Evolutionary conservation across 2,329 filamentous ascomycete genomes (phyloP), one percentile per base, ranked within the genome.

Genomic region (Periconia digitata): DNA sequence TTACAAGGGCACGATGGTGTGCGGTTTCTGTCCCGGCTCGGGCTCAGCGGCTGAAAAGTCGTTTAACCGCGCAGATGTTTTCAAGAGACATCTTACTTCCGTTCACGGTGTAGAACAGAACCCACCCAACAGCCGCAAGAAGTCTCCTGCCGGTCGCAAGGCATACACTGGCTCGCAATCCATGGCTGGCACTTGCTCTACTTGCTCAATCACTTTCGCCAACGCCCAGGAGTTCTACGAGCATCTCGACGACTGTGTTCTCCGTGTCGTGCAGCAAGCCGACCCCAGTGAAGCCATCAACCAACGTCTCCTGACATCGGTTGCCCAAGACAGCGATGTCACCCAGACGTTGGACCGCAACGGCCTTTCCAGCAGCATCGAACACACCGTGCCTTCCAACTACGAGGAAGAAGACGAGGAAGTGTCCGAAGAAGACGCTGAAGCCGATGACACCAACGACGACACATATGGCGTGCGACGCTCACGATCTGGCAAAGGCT

Each of bases 1-100:
- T 71, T 96, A 96, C 81, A 96, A 96, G 75, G 92, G 92, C 35
- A 96, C 89, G 41, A 96, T 96, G 92, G 90, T 96, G 20, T 96
- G 92, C 67, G 91, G 90, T 23, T 96, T 96, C 76, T 96, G 92
- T 63, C 90, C 91, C 1, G 90, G 90, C 27, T 90, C 89, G 22
- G 92, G 92, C 3, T 92, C 90, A 4, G 83, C 90, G 7, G 87
- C 88, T 1, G 92, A 96, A 74, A 96, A 96, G 82, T 92, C 89
- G 56, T 96, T 96, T 70, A 96, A 96, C 76, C 85, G 92, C 47
- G 91, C 92, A 49, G 92, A 96, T 59, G 91, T 96, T 53, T 96
- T 96, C 81, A 96, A 96, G 81, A 83, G 92, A 53, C 92, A 96
- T 70, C 74, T 96, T 63, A 95, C 90, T 6, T 87, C 90, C 0